Percentiles rank a stretch among this genome's conserved stretches.
Conservation (phyloP, 2,329 filamentous ascomycete genomes). For the Colletotrichum tabaci region DNA sequence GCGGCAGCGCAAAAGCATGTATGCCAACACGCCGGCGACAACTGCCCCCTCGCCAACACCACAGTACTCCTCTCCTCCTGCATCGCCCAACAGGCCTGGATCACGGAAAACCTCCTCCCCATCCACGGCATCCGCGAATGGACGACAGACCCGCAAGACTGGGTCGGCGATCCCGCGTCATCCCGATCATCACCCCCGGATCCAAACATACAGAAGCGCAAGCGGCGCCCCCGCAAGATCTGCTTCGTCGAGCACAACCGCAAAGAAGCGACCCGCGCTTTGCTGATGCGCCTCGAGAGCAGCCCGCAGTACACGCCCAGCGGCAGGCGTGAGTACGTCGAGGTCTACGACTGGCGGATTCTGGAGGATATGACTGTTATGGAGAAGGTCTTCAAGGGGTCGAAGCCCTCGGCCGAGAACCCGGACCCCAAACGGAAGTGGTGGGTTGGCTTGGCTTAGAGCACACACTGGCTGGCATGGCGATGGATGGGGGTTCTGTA, state of each 20-base stretch:
- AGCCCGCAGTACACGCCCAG: slow-evolving; percentile 47
- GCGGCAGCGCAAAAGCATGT: not conserved
- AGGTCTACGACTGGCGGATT: slow-evolving; percentile 64
- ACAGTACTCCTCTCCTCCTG: slow-evolving; percentile 60
- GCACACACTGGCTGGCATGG: too few species aligned
- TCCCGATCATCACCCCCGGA: not conserved
- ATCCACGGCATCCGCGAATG: slow-evolving; percentile 59
- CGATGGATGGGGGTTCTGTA: too few species aligned
- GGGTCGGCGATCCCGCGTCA: slow-evolving; percentile 45
- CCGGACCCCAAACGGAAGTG: slow-evolving; percentile 60
- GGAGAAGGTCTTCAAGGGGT: slow-evolving; percentile 51
- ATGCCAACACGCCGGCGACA: slow-evolving; percentile 46
- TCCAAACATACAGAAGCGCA: not conserved
- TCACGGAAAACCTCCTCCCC: slow-evolving; percentile 56
- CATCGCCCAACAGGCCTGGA: slow-evolving; percentile 54
- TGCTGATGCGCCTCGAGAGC: slow-evolving; percentile 53
- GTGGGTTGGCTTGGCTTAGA: slow-evolving; percentile 59
- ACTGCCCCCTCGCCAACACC: slow-evolving; percentile 56
- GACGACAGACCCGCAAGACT: slow-evolving; percentile 54
- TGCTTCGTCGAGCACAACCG: slow-evolving; percentile 56
- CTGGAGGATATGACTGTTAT: slow-evolving; percentile 57
- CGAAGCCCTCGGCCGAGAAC: not conserved
- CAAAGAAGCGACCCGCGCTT: slow-evolving; percentile 48
- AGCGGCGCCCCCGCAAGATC: slow-evolving; percentile 29
- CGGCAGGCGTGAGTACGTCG: slow-evolving; percentile 55